phyloP scores from a whole-genome alignment of 1,139 yeast species.

The Suhomyces terraborum region DNA sequence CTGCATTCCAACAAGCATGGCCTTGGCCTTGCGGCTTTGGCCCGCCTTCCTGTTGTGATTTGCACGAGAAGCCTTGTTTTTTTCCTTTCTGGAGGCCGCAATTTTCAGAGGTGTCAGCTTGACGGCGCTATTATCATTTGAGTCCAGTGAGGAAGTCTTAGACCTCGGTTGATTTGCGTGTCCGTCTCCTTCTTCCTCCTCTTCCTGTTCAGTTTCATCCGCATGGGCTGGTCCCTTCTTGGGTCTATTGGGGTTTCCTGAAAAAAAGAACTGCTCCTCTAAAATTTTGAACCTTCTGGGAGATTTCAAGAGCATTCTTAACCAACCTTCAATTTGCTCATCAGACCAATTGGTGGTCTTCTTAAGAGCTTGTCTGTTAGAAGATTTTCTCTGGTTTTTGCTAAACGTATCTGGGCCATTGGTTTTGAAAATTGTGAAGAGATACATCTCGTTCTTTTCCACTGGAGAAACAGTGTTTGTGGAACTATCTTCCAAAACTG shows the following conservation, averaged over 20 bases:
- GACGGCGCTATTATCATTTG: not conserved
- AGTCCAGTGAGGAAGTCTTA: not conserved
- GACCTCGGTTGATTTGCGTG: not conserved
- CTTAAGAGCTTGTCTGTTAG: slow-evolving; percentile 54
- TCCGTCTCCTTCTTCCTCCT: not conserved
- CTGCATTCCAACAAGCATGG: slow-evolving; percentile 25
- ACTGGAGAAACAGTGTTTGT: slow-evolving; percentile 13
- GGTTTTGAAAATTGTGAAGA: slow-evolving; percentile 60
- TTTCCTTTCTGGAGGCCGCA: slow-evolving; percentile 48
- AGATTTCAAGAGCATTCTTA: slow-evolving; percentile 66
- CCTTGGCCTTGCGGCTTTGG: slow-evolving; percentile 52
- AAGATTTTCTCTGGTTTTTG: slow-evolving; percentile 52
- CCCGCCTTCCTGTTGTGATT: slow-evolving; percentile 67
- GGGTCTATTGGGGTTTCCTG: slow-evolving; percentile 34
- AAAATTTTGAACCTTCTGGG: slow-evolving; percentile 61
- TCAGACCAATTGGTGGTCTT: slow-evolving; percentile 69
- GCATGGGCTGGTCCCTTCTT: slow-evolving; percentile 10
- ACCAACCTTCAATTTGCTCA: slow-evolving; percentile 95
- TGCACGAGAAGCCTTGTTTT: slow-evolving; percentile 56
- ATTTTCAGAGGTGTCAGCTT: slow-evolving; percentile 13
- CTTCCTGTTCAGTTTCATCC: too few species aligned
- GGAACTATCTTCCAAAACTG: slow-evolving; percentile 20
- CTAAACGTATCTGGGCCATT: slow-evolving; percentile 53
- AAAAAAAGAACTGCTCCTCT: slow-evolving; percentile 63
- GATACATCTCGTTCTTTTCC: slow-evolving; percentile 44